Evolutionary conservation across 2,329 filamentous ascomycete genomes (phyloP).

Genomic region (Chalaropsis thielavioides): DNA sequence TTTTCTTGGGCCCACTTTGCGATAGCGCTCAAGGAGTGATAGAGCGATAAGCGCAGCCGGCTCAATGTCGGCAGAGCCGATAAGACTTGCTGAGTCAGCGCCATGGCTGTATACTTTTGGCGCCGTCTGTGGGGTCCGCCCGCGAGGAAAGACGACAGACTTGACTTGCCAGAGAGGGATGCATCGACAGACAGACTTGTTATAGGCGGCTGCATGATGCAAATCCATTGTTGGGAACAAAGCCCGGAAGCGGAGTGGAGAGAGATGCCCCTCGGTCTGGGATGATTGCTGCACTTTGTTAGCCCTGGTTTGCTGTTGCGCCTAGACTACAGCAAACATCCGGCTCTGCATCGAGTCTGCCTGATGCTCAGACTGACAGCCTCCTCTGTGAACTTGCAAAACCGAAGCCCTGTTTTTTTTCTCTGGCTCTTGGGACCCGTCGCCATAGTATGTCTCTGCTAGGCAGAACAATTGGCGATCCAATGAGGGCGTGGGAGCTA

Average conservation of each 20-base stretch:
- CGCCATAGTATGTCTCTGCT: too few relatives aligned
- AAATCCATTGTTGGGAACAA: background rate
- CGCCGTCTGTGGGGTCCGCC: background rate
- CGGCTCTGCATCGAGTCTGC: background rate
- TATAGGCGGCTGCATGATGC: slow-evolving; percentile 7
- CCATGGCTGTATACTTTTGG: background rate
- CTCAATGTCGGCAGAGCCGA: slow-evolving; percentile 16
- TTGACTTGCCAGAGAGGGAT: background rate
- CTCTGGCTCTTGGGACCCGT: too few relatives aligned
- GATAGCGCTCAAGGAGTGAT: slow-evolving; percentile 13
- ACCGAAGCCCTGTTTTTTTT: background rate
- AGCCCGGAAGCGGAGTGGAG: background rate
- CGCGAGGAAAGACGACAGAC: background rate
- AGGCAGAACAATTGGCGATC: background rate
- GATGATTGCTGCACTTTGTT: too few relatives aligned
- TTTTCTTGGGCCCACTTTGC: slow-evolving; percentile 16
- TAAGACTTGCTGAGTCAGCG: slow-evolving; percentile 15
- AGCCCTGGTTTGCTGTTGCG: too few relatives aligned
- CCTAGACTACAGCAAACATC: too few relatives aligned
- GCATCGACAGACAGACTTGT: background rate
- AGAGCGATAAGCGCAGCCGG: slow-evolving; percentile 9
- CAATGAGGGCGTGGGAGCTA: background rate
- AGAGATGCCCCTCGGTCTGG: too few relatives aligned
- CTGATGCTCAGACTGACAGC: background rate
- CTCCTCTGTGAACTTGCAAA: background rate